Conservation (phyloP, 2,329 filamentous ascomycete species). For the Cladosporium sp. region DNA sequence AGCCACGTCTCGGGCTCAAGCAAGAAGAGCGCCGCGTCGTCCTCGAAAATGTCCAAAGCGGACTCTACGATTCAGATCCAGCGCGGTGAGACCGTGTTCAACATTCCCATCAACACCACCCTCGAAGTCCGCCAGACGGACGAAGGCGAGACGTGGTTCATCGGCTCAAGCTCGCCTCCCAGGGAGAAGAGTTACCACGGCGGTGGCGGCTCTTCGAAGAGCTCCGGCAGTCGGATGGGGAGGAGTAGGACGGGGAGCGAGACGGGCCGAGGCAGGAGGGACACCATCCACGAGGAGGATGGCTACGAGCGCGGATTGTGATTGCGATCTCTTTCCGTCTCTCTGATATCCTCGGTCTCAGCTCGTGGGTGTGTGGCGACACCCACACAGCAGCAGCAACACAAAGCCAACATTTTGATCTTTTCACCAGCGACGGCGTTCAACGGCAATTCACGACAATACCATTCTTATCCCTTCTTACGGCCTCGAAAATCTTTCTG, state of each 20-base stretch:
- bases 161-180: constrained; percentile 20
- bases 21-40: constrained; percentile 22
- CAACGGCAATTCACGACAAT: not conserved
- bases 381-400: not conserved
- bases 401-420: not conserved
- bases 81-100: constrained; percentile 24
- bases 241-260: constrained; percentile 17
- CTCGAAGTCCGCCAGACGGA: constrained; percentile 23
- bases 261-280: constrained; percentile 7
- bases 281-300: constrained; percentile 21
- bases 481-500: too few relatives aligned
- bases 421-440: not conserved
- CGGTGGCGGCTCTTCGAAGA: constrained; percentile 18
- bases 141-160: constrained; percentile 22
- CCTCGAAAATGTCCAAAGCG: constrained; percentile 19
- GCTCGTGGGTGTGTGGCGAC: too few relatives aligned
- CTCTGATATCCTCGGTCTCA: too few relatives aligned
- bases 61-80: constrained; percentile 24
- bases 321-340: not conserved
- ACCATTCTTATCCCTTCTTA: not conserved
- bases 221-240: constrained; percentile 21
- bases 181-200: constrained; percentile 22
- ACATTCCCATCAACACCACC: constrained; percentile 25
- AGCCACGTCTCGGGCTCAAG: constrained; percentile 26
- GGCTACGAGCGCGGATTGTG: constrained; percentile 15